These are phyloP conservation scores for Astrothelium macrocarpum DNA, from an alignment of 495 filamentous ascomycete genomes.

Conservation along the genomic window DNA sequence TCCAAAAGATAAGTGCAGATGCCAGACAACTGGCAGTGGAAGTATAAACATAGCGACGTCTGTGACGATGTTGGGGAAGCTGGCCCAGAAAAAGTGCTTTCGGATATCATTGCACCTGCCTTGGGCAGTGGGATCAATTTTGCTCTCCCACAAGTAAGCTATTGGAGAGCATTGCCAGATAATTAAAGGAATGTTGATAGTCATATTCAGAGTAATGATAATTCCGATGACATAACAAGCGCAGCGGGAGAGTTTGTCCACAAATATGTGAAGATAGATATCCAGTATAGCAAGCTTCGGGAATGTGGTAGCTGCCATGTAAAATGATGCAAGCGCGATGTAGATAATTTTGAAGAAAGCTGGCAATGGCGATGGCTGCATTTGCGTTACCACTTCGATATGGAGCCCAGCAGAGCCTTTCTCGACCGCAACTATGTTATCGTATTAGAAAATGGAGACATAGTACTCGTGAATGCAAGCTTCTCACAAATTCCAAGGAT, in stretches of 20 bases:
- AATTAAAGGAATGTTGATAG: neutral
- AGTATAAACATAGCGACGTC: neutral
- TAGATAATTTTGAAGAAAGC: no score
- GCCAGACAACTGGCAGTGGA: neutral
- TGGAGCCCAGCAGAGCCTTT: no score
- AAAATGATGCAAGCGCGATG: no score
- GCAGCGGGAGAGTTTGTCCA: neutral
- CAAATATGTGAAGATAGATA: neutral
- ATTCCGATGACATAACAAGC: neutral
- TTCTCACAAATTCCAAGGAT: no score
- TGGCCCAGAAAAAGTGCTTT: neutral
- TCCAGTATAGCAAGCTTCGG: neutral
- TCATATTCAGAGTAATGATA: neutral
- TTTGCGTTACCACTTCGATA: no score
- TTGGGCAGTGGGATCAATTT: neutral
- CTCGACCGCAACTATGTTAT: no score
- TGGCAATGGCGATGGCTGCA: no score
- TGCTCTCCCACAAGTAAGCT: neutral
- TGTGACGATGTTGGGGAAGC: neutral
- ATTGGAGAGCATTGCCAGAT: neutral
- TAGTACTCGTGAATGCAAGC: no score
- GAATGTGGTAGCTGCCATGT: neutral
- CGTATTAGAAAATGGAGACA: no score
- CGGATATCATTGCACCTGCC: neutral
- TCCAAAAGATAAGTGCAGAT: neutral